Conservation (phyloP, 495 filamentous ascomycete species). For the Penicillium herquei region DNA sequence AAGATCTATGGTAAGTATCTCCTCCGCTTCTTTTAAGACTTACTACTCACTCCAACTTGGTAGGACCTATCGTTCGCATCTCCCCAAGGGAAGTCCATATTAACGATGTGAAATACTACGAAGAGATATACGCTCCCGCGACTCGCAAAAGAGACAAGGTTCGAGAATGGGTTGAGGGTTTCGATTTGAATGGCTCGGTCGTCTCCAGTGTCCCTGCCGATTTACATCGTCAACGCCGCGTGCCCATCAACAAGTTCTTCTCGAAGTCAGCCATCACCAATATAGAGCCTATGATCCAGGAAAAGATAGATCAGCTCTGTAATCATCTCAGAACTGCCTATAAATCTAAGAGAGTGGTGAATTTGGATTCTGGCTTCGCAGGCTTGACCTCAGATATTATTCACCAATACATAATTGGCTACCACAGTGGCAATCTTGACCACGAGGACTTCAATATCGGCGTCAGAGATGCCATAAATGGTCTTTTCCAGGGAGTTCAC, state of each 20-base stretch:
- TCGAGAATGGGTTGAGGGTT: constrained; percentile 7
- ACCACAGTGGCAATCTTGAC: constrained; percentile 22
- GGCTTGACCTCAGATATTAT: constrained; percentile 30
- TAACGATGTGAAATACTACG: constrained; percentile 36
- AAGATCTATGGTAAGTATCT: constrained; percentile 41
- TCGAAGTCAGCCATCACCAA: constrained; percentile 21
- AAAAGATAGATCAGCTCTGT: constrained; percentile 16
- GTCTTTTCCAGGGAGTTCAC: constrained; percentile 16
- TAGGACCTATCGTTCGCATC: constrained; percentile 54
- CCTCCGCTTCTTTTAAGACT: background rate
- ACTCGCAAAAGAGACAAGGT: constrained; percentile 28
- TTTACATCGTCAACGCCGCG: constrained; percentile 25
- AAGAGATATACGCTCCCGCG: constrained; percentile 30
- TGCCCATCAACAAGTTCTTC: constrained; percentile 26
- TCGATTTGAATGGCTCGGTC: constrained; percentile 13
- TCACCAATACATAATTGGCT: constrained; percentile 24
- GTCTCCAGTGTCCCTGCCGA: constrained; percentile 22
- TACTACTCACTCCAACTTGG: background rate
- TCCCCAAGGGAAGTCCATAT: constrained; percentile 50
- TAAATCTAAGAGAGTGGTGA: constrained; percentile 12
- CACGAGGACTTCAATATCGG: constrained; percentile 20
- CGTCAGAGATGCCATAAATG: constrained; percentile 24
- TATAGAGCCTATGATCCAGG: constrained; percentile 14
- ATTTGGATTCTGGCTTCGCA: constrained; percentile 24
- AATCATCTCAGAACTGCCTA: constrained; percentile 11